A percentile compares a stretch with the other conserved stretches of the same genome.
These are phyloP conservation scores for rapeseed (Brassica napus) DNA, from an alignment of 345 rosid genomes.

Conservation along the genomic window Da-Ae NC_063450.1:47256501-47257000, in stretches of 20 bases:
- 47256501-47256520: constrained; percentile 6
- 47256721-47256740: constrained; percentile 5
- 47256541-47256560: constrained; percentile 29
- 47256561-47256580: constrained; percentile 28
- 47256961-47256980: constrained; percentile 69
- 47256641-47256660: constrained; percentile 21
- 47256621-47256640: constrained; percentile 27
- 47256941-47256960: constrained; percentile 88
- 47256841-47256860: constrained; percentile 84
- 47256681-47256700: constrained; percentile 30
- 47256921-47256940: constrained; percentile 90
- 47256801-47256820: constrained; percentile 53
- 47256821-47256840: constrained; percentile 81
- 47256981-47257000: constrained; percentile 92
- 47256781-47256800: constrained; percentile 41
- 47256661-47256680: constrained; percentile 19
- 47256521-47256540: constrained; percentile 30
- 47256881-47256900: constrained; percentile 81
- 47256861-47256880: constrained; percentile 80
- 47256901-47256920: constrained; percentile 92
- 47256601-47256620: constrained; percentile 22
- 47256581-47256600: constrained; percentile 13
- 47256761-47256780: constrained; percentile 19
- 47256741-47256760: constrained; percentile 31
- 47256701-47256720: constrained; percentile 22